Evolutionary conservation across 2,329 filamentous ascomycete genomes (phyloP), one percentile per base, ranked within the genome.

Genomic region (Sclerotinia borealis): DNA sequence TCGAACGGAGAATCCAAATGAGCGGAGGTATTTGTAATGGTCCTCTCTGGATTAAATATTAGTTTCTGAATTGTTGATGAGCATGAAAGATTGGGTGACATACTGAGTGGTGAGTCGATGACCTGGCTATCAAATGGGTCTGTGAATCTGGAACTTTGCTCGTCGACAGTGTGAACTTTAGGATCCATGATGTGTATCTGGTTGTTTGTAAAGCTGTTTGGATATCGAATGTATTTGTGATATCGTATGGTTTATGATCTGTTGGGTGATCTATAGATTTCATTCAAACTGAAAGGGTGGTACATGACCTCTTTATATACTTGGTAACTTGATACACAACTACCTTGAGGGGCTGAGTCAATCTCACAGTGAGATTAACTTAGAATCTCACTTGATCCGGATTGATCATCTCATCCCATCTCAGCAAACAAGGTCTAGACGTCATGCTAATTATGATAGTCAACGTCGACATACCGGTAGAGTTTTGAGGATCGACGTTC

Each of bases 1-100:
- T 58, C 60, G 41, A 62, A 62, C n/a, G 60, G 50, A 34, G 60
- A 48, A 2, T 62, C 60, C 11, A 56, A 9, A 2, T 56, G 22
- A 17, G 29, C 2, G 10, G 60, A 62, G 34, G 31, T 15, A 5
- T 22, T 48, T 36, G 60, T 56, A 1, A 25, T 37, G 29, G 31
- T 31, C 41, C 58, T 62, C 15, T 62, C 60, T 62, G 19, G 8
- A 29, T 4, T 1, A 1, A 7, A 9, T 8, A 10, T 58, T 58
- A 58, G 39, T 11, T 11, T 34, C 9, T 45, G n/a, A 11, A 25
- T 19, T 45, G 27, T 45, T 17, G 4, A 34, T 45, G 5, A 6
- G 3, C 7, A 1, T 25, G n/a, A 45, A 17, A 34, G 29, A 34
- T 19, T 43, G 17, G 9, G 13, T 4, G 8, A 58, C 54, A 45